Evolutionary conservation across 148 eudicot genomes (phyloP).

Genomic region (Polygonum aviculare): DNA sequence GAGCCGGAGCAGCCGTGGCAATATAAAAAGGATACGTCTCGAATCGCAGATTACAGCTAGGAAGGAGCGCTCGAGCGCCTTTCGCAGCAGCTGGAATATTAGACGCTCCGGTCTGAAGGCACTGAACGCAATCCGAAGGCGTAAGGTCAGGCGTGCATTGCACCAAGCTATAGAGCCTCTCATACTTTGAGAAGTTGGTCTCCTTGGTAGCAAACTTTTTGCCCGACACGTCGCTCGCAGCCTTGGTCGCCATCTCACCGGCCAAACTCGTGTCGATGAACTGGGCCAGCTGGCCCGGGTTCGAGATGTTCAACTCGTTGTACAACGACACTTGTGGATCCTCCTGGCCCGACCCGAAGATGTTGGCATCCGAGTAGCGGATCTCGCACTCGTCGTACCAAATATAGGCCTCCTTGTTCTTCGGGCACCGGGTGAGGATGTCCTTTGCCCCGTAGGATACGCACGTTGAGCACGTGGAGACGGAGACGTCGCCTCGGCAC

Average conservation of each 20-base stretch:
- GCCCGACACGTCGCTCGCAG: not conserved
- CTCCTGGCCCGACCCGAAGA: constrained; percentile 10
- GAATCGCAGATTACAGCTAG: constrained; percentile 22
- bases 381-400: constrained; percentile 36
- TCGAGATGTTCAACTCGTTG: not conserved
- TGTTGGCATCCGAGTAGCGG: constrained; percentile 17
- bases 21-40: constrained; percentile 23
- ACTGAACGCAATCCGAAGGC: constrained; percentile 15
- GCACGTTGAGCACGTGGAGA: constrained; percentile 15
- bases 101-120: constrained; percentile 14
- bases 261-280: not conserved
- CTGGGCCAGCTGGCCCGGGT: constrained; percentile 3
- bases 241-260: not conserved
- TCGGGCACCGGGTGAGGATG: constrained; percentile 5
- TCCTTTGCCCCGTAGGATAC: constrained; percentile 8
- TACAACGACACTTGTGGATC: not conserved
- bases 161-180: constrained; percentile 19
- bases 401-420: constrained; percentile 6
- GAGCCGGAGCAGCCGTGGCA: not conserved
- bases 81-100: not conserved
- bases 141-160: constrained; percentile 37
- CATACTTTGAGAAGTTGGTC: not conserved
- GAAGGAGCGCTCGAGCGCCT: constrained; percentile 16
- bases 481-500: constrained; percentile 30
- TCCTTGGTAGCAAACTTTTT: constrained; percentile 20